Evolutionary conservation across 768 basidiomycete species (phyloP).

Genomic region (Rhizopogon rudus): DNA sequence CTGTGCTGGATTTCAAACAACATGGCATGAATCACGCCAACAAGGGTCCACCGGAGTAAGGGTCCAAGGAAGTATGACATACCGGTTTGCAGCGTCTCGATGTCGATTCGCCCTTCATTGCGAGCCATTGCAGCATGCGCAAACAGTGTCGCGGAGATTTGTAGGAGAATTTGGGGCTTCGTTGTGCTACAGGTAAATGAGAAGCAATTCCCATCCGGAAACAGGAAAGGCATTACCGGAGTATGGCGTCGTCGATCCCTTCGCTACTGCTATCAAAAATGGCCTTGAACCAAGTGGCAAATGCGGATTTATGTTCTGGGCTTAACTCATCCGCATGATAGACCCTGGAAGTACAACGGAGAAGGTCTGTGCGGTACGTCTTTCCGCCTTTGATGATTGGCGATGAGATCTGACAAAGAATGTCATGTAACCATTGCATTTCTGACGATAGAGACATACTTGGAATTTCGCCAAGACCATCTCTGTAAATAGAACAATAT

Average conservation of each 20-base stretch:
- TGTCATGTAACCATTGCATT: constrained; percentile 1
- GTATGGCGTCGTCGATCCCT: constrained; percentile 78
- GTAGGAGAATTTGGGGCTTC: constrained; percentile 60
- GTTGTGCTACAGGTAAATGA: constrained; percentile 50
- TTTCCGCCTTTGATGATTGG: constrained; percentile 42
- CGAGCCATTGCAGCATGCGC: constrained; percentile 51
- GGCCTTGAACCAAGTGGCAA: constrained; percentile 66
- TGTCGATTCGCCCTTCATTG: constrained; percentile 53
- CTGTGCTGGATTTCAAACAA: constrained; percentile 53
- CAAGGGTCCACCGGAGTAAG: constrained; percentile 75
- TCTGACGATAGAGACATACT: constrained; percentile 30
- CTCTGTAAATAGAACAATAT: constrained; percentile 75
- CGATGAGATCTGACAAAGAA: constrained; percentile 41
- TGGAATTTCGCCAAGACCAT: constrained; percentile 60
- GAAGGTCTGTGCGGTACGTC: constrained; percentile 43
- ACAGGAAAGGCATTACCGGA: constrained; percentile 38
- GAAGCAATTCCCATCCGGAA: neutral
- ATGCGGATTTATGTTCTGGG: constrained; percentile 38
- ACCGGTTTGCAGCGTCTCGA: constrained; percentile 65
- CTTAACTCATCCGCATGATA: constrained; percentile 37
- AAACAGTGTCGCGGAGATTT: constrained; percentile 64
- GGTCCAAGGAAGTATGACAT: constrained; percentile 73
- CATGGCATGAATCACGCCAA: constrained; percentile 64
- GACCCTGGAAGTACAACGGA: constrained; percentile 43
- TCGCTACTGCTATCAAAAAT: constrained; percentile 74